Evolutionary conservation across 371 early-diverging fungal genomes (phyloP), one percentile per base, ranked within the genome.

Genomic region (Lichtheimia corymbifera): DNA sequence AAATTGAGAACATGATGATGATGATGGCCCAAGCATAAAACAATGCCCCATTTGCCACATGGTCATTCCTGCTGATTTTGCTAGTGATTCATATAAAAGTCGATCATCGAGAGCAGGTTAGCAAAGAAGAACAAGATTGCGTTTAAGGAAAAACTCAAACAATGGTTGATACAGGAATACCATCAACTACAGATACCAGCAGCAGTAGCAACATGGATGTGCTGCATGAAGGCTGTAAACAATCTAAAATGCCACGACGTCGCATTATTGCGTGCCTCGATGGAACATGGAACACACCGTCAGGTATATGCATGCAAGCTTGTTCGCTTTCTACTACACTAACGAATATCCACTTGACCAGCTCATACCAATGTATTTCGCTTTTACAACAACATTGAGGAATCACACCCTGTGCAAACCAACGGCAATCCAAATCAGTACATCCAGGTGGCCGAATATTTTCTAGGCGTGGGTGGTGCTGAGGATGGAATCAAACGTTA

Each of bases 211-310:
- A 11, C 35, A 35, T 35, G 35, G 11, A 0, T 35, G 35, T 35
- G 35, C 2, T 35, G 2, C 35, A 35, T 35, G 35, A 35, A 35
- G 35, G 35, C 35, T 9, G 9, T 9, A 35, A 35, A 11, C 35
- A 35, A 35, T 2, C 35, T 35, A 35, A 11, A 11, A 35, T 35
- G 35, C 35, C 35, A 35, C 35, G 66, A 5, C 62, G 72, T 41
- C 53, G 77, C 17, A 64, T 76, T 15, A 69, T 76, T 24, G 67
- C 66, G 11, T 76, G 73, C 55, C 27, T 76, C 62, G 77, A 76
- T 49, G 73, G 77, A 12, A 76, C 77, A 27, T 76, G 77, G 77
- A 73, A 76, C 35, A 65, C 67, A 9, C 71, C 77, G 14, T 52
- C 64, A 65, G 73, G 77, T 73, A 59, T 12, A 25, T 15, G 3